These are phyloP conservation scores for Kwoniella europaea DNA, from an alignment of 768 basidiomycete genomes.

Conservation along the genomic window DNA sequence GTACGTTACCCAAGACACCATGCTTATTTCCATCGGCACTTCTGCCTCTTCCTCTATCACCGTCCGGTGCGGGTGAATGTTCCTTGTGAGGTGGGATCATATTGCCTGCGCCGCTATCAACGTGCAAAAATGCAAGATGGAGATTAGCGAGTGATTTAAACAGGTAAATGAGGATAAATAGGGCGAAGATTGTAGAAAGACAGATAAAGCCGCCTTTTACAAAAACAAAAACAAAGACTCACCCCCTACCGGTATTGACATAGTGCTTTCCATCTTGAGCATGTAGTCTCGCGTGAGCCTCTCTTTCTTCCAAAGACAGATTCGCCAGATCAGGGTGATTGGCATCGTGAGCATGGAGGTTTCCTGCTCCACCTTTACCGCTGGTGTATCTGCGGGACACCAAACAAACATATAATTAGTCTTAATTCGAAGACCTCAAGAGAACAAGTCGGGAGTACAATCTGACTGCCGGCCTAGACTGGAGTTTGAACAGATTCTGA, in stretches of 20 bases:
- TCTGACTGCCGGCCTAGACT: no score
- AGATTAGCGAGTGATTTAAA: no score
- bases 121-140: background rate
- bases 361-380: constrained; percentile 26
- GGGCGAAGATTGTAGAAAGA: no score
- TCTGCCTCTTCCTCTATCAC: constrained; percentile 44
- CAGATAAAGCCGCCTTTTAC: no score
- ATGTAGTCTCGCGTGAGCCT: constrained; percentile 46
- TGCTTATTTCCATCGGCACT: constrained; percentile 32
- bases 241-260: constrained; percentile 49
- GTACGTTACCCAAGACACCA: constrained; percentile 50
- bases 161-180: no score
- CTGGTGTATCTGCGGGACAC: background rate
- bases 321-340: constrained; percentile 32
- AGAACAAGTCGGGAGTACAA: no score
- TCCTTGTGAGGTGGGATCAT: constrained; percentile 22
- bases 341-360: constrained; percentile 33
- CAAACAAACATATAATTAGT: background rate
- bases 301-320: constrained; percentile 51
- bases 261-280: constrained; percentile 32
- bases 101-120: constrained; percentile 48
- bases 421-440: no score
- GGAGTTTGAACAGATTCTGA: no score
- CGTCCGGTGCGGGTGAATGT: constrained; percentile 23
- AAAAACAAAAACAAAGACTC: constrained; percentile 17